Evolutionary conservation across 208 protist genomes (phyloP), one percentile per base, ranked within the genome.

Genomic region (Zelonia costaricensis): DNA sequence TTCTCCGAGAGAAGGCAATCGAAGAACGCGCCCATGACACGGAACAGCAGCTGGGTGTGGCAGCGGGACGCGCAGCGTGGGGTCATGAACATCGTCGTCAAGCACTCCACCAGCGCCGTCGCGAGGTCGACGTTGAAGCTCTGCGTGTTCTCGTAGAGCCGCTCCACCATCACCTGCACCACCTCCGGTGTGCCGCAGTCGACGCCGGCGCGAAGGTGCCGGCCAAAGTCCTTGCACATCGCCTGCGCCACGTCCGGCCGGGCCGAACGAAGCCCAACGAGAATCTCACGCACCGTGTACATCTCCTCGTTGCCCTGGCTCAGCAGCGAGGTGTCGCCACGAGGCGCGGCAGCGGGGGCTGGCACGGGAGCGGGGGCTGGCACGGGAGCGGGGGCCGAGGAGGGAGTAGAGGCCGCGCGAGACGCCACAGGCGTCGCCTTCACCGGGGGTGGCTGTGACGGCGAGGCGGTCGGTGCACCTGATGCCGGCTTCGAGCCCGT

Each of bases 1-100:
- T 85, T 65, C 48, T 93, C 84, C 16, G 86, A 89, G 20, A 96
- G 45, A 3, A 96, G 75, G 70, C 86, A 93, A 55, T 92, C 83
- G 56, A 93, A 96, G 33, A 96, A 77, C n/a, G 70, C 83, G 9
- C 86, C 86, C 22, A 85, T 62, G 16, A 93, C 54, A 6, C 81
- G 78, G 52, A 85, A 86, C 13, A 95, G 69, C 18, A 92, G 62
- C 62, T 75, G 80, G 33, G 73, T 91, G 65, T 92, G 77, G 62
- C 82, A 93, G 9, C 77, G 73, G 33, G 76, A 42, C n/a, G 76
- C 69, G 51, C 62, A 78, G 20, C 66, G 61, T 20, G 82, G 67
- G 10, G 52, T 68, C 47, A 74, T 44, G 54, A 92, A 90, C 25
- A 93, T 84, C n/a, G 65, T 67, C 25, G 70, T 79, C 20, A 95